Evolutionary conservation across 2,329 filamentous ascomycete genomes (phyloP).

Genomic region (Fusarium incarnatum): DNA sequence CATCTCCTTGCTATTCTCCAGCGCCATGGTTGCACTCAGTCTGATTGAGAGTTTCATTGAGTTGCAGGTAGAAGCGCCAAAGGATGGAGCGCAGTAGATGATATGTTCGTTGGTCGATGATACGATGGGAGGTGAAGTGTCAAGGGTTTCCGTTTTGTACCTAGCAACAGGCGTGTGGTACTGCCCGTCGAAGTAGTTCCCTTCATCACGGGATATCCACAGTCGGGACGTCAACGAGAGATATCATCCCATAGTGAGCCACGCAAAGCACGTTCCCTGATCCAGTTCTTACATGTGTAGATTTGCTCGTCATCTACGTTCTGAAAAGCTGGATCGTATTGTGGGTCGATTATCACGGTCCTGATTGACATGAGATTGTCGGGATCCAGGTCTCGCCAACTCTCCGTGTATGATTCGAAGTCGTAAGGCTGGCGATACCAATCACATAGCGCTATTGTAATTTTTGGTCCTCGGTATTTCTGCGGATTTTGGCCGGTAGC

Average conservation of each 20-base stretch:
- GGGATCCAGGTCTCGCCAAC: slow-evolving; percentile 17
- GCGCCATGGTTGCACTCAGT: slow-evolving; percentile 9
- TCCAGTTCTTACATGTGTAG: slow-evolving; percentile 8
- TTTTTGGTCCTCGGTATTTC: not conserved
- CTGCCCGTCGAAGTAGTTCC: slow-evolving; percentile 14
- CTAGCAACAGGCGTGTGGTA: not conserved
- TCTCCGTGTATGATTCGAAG: not conserved
- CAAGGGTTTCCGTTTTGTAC: not conserved
- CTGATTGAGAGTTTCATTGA: slow-evolving; percentile 19
- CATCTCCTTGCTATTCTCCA: slow-evolving; percentile 1
- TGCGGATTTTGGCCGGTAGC: fast-evolving
- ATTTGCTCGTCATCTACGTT: not conserved
- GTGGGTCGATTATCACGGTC: not conserved
- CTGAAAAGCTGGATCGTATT: not conserved
- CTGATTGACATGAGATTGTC: not conserved
- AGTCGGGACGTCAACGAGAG: not conserved
- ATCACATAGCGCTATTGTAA: slow-evolving; percentile 18
- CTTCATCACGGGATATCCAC: not conserved
- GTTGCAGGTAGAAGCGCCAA: not conserved
- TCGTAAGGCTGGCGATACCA: not conserved
- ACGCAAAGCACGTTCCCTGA: slow-evolving; percentile 6
- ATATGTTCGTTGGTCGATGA: too few relatives aligned
- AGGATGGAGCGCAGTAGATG: too few relatives aligned
- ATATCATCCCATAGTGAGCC: slow-evolving; percentile 21
- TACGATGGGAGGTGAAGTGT: not conserved